A percentile compares a stretch with the other conserved stretches of the same genome.
Evolutionary conservation across 2,329 filamentous ascomycete species (phyloP).

Genomic region (Sphaerostilbella broomeana): DNA sequence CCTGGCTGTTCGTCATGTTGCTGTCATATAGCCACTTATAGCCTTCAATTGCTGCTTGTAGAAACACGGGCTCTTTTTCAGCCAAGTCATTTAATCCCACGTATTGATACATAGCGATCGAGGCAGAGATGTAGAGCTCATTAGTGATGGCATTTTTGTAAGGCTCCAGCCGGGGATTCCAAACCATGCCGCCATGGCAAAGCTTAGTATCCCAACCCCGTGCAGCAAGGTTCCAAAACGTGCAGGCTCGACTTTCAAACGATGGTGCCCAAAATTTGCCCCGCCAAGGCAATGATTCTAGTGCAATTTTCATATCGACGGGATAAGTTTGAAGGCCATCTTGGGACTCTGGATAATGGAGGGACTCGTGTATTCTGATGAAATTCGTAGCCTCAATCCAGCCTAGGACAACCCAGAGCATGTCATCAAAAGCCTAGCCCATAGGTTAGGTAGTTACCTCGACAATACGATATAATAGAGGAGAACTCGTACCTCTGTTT

Average conservation of each 20-base stretch:
- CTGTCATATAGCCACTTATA: slow-evolving; percentile 75
- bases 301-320: slow-evolving; percentile 24
- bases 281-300: slow-evolving; percentile 57
- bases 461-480: background rate
- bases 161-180: slow-evolving; percentile 71
- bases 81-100: slow-evolving; percentile 36
- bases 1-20: slow-evolving; percentile 71
- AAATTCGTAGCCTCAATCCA: slow-evolving; percentile 83
- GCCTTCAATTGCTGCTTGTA: slow-evolving; percentile 66
- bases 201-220: slow-evolving; percentile 75
- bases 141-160: slow-evolving; percentile 99
- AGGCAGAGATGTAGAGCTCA: slow-evolving; percentile 79
- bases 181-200: slow-evolving; percentile 83
- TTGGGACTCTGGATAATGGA: slow-evolving; percentile 45
- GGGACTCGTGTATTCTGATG: slow-evolving; percentile 58
- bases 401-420: slow-evolving; percentile 88
- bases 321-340: slow-evolving; percentile 11
- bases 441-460: background rate
- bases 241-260: slow-evolving; percentile 74
- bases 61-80: slow-evolving; percentile 53
- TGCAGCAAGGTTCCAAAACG: slow-evolving; percentile 79
- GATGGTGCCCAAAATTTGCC: slow-evolving; percentile 66
- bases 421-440: slow-evolving; percentile 76
- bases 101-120: slow-evolving; percentile 81
- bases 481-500: slow-evolving; percentile 42